These are phyloP conservation scores for Elaeagnus macrophylla DNA, from an alignment of 306 rosid species.

Conservation along the genomic window DNA sequence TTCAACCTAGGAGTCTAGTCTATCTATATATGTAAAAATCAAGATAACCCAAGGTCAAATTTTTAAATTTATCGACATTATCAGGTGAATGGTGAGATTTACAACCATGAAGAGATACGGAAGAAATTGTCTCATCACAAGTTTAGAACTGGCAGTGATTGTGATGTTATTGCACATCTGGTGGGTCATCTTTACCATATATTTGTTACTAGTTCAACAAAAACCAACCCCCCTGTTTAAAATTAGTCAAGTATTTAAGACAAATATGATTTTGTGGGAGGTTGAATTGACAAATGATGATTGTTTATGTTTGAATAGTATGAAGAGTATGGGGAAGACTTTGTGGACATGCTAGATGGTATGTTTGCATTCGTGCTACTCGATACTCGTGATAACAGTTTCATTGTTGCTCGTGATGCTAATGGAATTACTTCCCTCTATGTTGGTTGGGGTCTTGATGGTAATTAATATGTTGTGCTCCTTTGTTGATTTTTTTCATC, in stretches of 20 bases:
- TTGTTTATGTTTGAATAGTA: slow-evolving; percentile 34
- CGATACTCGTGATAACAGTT: slow-evolving; percentile 90
- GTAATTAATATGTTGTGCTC: slow-evolving; percentile 22
- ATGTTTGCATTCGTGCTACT: slow-evolving; percentile 81
- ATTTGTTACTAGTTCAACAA: background rate
- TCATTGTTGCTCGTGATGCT: slow-evolving; percentile 93
- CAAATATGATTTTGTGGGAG: slow-evolving; percentile 1
- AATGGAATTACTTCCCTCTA: slow-evolving; percentile 88
- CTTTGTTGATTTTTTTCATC: background rate
- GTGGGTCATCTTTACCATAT: slow-evolving; percentile 22
- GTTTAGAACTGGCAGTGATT: slow-evolving; percentile 82
- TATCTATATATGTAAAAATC: too few species aligned
- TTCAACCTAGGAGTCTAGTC: too few species aligned
- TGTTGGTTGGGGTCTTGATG: slow-evolving; percentile 95
- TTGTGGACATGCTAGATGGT: slow-evolving; percentile 86
- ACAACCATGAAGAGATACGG: slow-evolving; percentile 84
- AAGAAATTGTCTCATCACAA: slow-evolving; percentile 57
- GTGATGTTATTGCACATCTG: slow-evolving; percentile 93
- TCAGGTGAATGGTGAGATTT: slow-evolving; percentile 92
- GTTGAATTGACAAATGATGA: background rate
- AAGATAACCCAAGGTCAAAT: background rate
- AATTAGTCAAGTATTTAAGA: background rate
- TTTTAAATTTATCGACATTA: background rate
- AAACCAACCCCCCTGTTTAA: background rate
- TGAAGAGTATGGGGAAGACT: slow-evolving; percentile 79